A percentile compares a stretch with the other conserved stretches of the same genome.
These are phyloP conservation scores for Penicillium atrosanguineum DNA, from an alignment of 495 filamentous ascomycete genomes.

Conservation along the genomic window DNA sequence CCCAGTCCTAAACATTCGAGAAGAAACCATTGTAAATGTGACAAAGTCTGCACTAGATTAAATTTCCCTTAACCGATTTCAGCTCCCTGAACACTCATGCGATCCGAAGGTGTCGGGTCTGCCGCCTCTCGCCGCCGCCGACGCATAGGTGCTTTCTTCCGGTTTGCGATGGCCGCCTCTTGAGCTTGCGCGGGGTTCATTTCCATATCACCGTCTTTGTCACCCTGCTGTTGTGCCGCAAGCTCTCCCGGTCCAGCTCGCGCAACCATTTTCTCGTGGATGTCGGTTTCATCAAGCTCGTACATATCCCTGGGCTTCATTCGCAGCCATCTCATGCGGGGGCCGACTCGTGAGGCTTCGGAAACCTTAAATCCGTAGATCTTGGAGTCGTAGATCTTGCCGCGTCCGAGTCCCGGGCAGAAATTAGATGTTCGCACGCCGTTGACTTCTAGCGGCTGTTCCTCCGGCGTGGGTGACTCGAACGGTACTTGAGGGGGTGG, in stretches of 20 bases:
- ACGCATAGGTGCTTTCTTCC: constrained; percentile 54
- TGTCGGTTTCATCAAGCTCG: constrained; percentile 71
- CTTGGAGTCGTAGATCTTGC: constrained; percentile 85
- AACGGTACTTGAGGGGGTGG: constrained; percentile 15
- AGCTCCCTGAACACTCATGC: constrained; percentile 37
- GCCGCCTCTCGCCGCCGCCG: constrained; percentile 37
- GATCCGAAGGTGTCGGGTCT: constrained; percentile 23
- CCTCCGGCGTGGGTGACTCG: constrained; percentile 32
- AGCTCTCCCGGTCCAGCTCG: constrained; percentile 42
- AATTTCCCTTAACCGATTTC: constrained; percentile 21
- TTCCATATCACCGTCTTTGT: constrained; percentile 49
- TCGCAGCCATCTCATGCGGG: constrained; percentile 94
- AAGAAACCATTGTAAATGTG: constrained; percentile 7
- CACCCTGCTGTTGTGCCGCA: constrained; percentile 26
- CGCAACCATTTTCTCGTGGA: constrained; percentile 10
- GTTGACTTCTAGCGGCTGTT: constrained; percentile 68
- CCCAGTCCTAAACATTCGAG: background rate
- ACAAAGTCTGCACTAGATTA: constrained; percentile 1
- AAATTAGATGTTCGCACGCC: constrained; percentile 80
- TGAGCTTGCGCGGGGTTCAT: constrained; percentile 33
- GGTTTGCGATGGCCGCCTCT: constrained; percentile 39
- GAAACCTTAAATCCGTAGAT: constrained; percentile 97
- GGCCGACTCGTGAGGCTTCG: constrained; percentile 80
- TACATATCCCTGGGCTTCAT: constrained; percentile 74
- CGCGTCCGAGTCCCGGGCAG: constrained; percentile 78